Percentiles rank a stretch among this genome's conserved stretches.
phyloP scores from a whole-genome alignment of 495 filamentous ascomycete genomes.

The Durotheca rogersii region DNA sequence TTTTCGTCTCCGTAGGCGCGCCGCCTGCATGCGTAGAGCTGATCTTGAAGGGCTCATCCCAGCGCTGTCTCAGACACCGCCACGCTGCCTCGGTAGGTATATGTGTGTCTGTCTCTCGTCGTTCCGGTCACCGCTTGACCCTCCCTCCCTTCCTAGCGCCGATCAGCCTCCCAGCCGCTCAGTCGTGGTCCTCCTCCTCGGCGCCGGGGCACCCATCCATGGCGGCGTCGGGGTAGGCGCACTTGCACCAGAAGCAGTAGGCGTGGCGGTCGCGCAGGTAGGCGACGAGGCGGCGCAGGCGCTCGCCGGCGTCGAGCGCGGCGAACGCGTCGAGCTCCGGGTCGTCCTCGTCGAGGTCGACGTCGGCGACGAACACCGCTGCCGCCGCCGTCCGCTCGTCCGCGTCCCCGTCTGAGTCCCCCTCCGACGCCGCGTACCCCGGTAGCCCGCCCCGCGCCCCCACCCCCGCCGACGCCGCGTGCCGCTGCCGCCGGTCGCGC shows the following conservation, averaged over 20 bases:
- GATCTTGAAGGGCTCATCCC: too few relatives aligned
- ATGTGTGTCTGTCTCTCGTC: too few relatives aligned
- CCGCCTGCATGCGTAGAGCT: too few relatives aligned
- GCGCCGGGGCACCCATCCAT: conserved; percentile 90
- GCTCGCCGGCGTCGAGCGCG: conserved; percentile 61
- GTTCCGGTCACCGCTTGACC: too few relatives aligned
- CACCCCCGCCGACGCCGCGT: conserved; percentile 73
- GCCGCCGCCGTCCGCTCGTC: conserved; percentile 51
- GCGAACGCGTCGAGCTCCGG: conserved; percentile 83
- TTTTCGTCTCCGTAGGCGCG: too few relatives aligned
- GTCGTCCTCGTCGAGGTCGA: conserved; percentile 82
- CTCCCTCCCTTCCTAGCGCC: too few relatives aligned
- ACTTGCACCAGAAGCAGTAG: conserved; percentile 99
- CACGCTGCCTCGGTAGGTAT: too few relatives aligned
- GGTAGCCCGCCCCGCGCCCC: conserved; percentile 69
- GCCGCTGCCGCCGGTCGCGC: conserved; percentile 63
- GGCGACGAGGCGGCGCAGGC: conserved; percentile 61
- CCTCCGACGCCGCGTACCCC: conserved; percentile 63
- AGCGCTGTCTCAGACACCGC: too few relatives aligned
- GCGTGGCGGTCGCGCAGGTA: conserved; percentile 67
- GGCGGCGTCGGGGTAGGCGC: conserved; percentile 62
- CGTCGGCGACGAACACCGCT: conserved; percentile 49
- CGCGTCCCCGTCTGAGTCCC: conserved; percentile 52
- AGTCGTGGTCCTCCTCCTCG: conserved; percentile 93
- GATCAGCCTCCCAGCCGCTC: conserved; percentile 3